phyloP scores from a whole-genome alignment of 495 filamentous ascomycete species.

The Daldinia loculata region DNA sequence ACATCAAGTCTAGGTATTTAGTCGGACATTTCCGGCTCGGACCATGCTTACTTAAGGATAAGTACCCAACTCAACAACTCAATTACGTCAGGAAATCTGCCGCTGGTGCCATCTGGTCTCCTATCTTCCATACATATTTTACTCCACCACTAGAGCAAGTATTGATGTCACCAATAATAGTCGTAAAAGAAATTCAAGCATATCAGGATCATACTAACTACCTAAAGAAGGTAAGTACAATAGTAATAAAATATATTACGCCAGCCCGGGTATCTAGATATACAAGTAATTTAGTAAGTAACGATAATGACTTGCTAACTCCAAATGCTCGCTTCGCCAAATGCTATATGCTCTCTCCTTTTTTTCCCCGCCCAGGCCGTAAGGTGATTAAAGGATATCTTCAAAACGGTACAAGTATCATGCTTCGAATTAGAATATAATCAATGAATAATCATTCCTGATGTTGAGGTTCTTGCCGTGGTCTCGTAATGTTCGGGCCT shows the following conservation, averaged over 20 bases:
- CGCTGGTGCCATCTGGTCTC: not conserved
- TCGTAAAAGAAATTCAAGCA: not conserved
- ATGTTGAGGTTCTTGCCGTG: constrained; percentile 7
- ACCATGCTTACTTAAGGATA: not conserved
- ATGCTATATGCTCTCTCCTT: constrained; percentile 31
- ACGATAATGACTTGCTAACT: constrained; percentile 25
- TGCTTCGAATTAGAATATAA: not conserved
- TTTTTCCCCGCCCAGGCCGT: not conserved
- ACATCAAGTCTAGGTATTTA: too few relatives aligned
- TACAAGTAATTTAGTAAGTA: constrained; percentile 18
- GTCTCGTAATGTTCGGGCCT: constrained; percentile 60
- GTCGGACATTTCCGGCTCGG: constrained; percentile 23
- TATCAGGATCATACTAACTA: not conserved
- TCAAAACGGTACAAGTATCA: constrained; percentile 2
- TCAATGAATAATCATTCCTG: constrained; percentile 1
- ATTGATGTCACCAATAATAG: not conserved
- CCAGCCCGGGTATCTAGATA: constrained; percentile 31
- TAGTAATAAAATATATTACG: constrained; percentile 10
- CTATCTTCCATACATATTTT: not conserved
- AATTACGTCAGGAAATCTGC: not conserved
- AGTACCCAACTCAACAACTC: not conserved
- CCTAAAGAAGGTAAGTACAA: not conserved
- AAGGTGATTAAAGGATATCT: constrained; percentile 8
- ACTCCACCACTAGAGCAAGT: not conserved
- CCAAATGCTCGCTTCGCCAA: constrained; percentile 39